These are phyloP conservation scores for Starmerella sp. DNA, from an alignment of 805 yeast species.

Conservation along the genomic window DNA sequence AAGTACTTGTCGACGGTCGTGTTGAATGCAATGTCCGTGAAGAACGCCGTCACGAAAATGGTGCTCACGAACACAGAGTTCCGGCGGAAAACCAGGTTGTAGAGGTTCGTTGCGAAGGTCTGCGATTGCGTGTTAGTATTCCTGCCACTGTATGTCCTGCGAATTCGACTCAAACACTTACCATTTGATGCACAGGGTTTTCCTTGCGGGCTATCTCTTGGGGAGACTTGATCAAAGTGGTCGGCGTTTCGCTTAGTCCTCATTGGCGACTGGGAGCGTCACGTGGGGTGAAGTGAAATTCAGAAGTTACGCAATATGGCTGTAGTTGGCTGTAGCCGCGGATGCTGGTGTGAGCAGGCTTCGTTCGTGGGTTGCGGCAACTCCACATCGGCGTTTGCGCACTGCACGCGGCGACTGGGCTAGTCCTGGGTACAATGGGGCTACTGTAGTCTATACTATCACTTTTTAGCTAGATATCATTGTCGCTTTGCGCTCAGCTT, in stretches of 20 bases:
- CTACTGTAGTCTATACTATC: too few species aligned
- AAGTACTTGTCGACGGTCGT: constrained; percentile 28
- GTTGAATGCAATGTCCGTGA: constrained; percentile 41
- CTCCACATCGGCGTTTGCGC: background rate
- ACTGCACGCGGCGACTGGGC: too few species aligned
- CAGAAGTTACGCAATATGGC: too few species aligned
- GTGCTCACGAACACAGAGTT: constrained; percentile 80
- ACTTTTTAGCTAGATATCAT: background rate
- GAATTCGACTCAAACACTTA: background rate
- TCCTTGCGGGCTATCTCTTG: background rate
- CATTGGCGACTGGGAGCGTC: constrained; percentile 13
- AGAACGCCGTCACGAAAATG: constrained; percentile 72
- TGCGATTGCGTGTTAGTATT: background rate
- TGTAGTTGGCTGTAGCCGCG: too few species aligned
- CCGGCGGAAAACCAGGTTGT: constrained; percentile 71
- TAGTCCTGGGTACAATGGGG: too few species aligned
- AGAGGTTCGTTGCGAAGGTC: constrained; percentile 38
- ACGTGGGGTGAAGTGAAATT: background rate
- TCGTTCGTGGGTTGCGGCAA: background rate
- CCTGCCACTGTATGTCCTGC: background rate
- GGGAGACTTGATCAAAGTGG: background rate
- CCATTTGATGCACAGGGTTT: constrained; percentile 1
- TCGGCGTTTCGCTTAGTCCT: constrained; percentile 15
- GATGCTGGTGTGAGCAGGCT: background rate
- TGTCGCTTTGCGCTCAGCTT: constrained; percentile 17